Base-by-base conservation (phyloP, 352 stramenopile genomes). In the Pythium rhizo-oryzae region DNA sequence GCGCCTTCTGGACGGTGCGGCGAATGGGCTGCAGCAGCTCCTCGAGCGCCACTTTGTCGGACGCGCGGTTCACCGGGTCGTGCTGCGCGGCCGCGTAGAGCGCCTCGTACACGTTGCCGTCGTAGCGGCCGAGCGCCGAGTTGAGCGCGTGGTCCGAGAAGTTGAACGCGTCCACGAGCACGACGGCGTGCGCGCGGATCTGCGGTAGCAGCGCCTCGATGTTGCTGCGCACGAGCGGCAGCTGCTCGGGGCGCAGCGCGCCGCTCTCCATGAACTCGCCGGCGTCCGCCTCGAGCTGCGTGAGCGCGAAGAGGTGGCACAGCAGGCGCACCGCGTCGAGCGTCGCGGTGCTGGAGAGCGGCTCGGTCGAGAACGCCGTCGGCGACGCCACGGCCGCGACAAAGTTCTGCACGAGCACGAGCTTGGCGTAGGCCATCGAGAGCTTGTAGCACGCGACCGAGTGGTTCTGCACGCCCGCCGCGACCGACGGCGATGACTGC, bases 81-180 rank as follows among this genome's bases (percentile, higher is more conserved):
- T 79, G 77, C 74, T 89, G 72, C 19, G 79, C 73, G 53, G 77
- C 79, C 55, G 77, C 73, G 46, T 85, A 89, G 59, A 91, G 59
- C 61, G 81, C 81, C 51, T 91, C 78, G 76, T 96, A 94, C 54
- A 92, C 77, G 16, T 88, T 80, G 24, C 85, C 87, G 58, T 93
- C 82, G 50, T 85, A 90, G 59, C 84, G 80, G 33, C 87, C 87
- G 35, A 95, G 71, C 30, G 81, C 82, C 71, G 84, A 90, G 79
- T 93, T 93, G 44, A 95, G 63, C 50, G 62, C 35, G 59, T 85
- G 72, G 68, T 93, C 87, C 15, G 82, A 89, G 63, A 93, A 92
- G 70, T 93, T 89, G 72, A 92, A 95, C 18, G 80, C 81, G 44
- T 95, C 85, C 35, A 87, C 82, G 23, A 93, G 80, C 55, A 75